Conservation (phyloP, 1,284 basidiomycete species). For the Sanguinoderma infundibulare region DNA sequence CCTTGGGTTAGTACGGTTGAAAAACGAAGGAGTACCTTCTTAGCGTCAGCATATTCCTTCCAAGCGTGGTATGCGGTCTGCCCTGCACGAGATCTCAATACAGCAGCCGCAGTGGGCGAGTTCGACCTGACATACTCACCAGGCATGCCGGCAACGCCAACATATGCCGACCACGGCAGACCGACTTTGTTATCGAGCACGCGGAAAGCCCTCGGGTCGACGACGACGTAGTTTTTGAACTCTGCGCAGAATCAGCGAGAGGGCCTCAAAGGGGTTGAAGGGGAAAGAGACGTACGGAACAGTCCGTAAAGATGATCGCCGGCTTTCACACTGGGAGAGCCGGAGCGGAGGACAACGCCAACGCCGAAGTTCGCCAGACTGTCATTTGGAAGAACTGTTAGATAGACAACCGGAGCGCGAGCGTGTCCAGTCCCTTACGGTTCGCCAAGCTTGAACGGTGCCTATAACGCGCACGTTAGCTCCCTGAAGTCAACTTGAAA, state of each 20-base stretch:
- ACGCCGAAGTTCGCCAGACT: slow-evolving; percentile 38
- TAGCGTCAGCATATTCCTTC: slow-evolving; percentile 28
- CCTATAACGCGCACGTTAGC: slow-evolving; percentile 1
- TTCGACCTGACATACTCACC: no score
- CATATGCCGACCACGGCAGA: slow-evolving; percentile 37
- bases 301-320: slow-evolving; percentile 50
- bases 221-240: slow-evolving; percentile 29
- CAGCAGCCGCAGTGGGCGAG: not conserved
- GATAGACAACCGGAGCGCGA: not conserved
- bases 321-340: slow-evolving; percentile 38
- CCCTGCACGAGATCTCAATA: slow-evolving; percentile 14
- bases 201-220: slow-evolving; percentile 2
- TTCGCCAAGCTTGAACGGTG: slow-evolving; percentile 14
- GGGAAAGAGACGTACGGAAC: slow-evolving; percentile 28
- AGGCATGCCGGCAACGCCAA: slow-evolving; percentile 40
- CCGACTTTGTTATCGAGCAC: slow-evolving; percentile 33
- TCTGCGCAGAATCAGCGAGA: slow-evolving; percentile 7
- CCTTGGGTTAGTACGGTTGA: not conserved
- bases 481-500: not conserved
- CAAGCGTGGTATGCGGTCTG: slow-evolving; percentile 32
- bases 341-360: slow-evolving; percentile 48
- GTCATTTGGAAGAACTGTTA: no score
- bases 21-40: slow-evolving; percentile 16
- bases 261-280: no score
- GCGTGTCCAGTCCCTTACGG: slow-evolving; percentile 10